phyloP scores from a whole-genome alignment of 108 stramenopile genomes.

The Cyclotella sp. region DNA sequence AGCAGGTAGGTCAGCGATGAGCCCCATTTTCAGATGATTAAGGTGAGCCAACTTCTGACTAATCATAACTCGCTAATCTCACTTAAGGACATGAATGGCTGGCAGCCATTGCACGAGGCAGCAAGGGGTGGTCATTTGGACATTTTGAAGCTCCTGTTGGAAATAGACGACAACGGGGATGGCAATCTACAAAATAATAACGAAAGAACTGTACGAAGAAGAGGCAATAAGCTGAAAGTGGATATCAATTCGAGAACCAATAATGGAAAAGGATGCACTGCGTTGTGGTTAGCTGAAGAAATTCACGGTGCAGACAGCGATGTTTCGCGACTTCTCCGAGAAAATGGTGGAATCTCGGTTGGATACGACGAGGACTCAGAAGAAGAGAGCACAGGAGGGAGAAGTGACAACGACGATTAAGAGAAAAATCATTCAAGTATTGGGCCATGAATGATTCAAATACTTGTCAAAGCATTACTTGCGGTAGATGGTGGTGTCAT shows the following conservation, averaged over 20 bases:
- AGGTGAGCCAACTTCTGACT: not conserved
- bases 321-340: slow-evolving; percentile 29
- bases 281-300: slow-evolving; percentile 38
- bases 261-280: slow-evolving; percentile 35
- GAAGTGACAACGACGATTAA: slow-evolving; percentile 4
- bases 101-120: slow-evolving; percentile 55
- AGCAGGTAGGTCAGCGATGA: slow-evolving; percentile 9
- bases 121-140: slow-evolving; percentile 34
- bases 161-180: slow-evolving; percentile 29
- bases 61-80: not conserved
- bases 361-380: slow-evolving; percentile 25
- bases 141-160: slow-evolving; percentile 42
- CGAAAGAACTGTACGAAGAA: slow-evolving; percentile 15
- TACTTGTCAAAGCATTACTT: not conserved
- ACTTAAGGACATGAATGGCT: slow-evolving; percentile 41
- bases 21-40: not conserved
- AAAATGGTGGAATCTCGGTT: slow-evolving; percentile 36
- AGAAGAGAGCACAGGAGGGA: not conserved
- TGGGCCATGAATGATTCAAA: not conserved
- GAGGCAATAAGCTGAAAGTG: slow-evolving; percentile 23
- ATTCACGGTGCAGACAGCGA: slow-evolving; percentile 42
- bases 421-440: slow-evolving; percentile 4
- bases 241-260: slow-evolving; percentile 53
- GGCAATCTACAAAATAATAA: slow-evolving; percentile 12
- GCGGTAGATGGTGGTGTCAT: not conserved